Base-by-base conservation (phyloP, 1,284 basidiomycete genomes). In the Uromyces viciae-fabae region DNA sequence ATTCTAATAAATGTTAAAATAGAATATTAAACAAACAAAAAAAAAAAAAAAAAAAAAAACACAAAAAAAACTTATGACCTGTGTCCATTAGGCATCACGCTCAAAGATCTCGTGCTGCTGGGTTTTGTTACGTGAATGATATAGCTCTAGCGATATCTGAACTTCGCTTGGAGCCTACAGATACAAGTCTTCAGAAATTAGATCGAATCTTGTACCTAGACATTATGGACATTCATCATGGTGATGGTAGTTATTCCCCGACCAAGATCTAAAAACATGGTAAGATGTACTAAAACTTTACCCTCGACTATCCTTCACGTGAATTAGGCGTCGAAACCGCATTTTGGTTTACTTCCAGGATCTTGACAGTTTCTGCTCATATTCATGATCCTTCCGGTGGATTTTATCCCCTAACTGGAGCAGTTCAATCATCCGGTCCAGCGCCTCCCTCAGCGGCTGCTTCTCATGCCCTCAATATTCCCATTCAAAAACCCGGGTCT, bases 71-170 rank as follows among this genome's bases (percentile, higher is more conserved):
- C 36, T 19, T 19, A 9, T 74, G 1, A 28, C 38, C 33, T 46
- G 46, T 25, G 46, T 7, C 38, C 17, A 22, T 46, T 73, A 91
- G 92, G 84, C 93, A 94, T 83, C 93, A 94, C 83, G 91, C 92
- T 0, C 90, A 90, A 75, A 92, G 92, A 84, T 88, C 89, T 0
- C 88, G 88, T 72, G 93, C 94, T 0, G 91, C 92, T 2, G 95
- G 95, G 0, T 98, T 94, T 86, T 98, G 95, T 87, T 98, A 97
- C 85, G 91, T 97, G 38, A 93, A 94, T 3, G 95, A 98, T 85
- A 91, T 92, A 76, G 90, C 94, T 1, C 89, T 98, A 0, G 92
- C 92, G 0, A 90, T 95, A 52, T 83, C 84, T 40, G 84, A 85
- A 78, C 82, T 86, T 0, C 78, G 82, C 36, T 71, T 69, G 56